Evolutionary conservation across 305 asterid genomes (phyloP).

Genomic region (Fraxinus baroniana): DNA sequence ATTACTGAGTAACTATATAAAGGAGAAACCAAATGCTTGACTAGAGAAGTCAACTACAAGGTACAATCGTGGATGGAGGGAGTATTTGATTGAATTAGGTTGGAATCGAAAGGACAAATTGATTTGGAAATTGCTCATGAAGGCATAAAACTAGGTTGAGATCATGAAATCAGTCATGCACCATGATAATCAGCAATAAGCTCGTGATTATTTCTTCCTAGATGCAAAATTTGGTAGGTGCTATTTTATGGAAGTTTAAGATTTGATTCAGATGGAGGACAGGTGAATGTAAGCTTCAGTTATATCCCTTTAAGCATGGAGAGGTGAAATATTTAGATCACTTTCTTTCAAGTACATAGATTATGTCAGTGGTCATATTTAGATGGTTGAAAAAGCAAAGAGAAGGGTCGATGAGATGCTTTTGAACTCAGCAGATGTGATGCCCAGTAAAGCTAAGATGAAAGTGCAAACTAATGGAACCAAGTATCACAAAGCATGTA

Average conservation of each 20-base stretch:
- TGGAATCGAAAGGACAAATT: not conserved
- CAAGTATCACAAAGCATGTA: conserved; percentile 7
- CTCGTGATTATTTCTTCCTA: too few species aligned
- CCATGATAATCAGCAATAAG: not conserved
- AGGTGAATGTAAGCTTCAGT: not conserved
- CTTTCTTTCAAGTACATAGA: not conserved
- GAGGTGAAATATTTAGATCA: not conserved
- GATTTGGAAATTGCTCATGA: not conserved
- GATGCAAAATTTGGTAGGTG: not conserved
- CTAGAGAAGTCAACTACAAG: not conserved
- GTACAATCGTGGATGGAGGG: not conserved
- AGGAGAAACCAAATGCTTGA: not conserved
- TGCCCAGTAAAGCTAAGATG: not conserved
- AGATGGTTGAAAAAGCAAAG: conserved; percentile 9
- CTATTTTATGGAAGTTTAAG: not conserved
- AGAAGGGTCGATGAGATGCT: not conserved
- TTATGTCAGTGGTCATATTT: not conserved
- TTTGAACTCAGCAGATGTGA: conserved; percentile 2
- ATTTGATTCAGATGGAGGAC: not conserved
- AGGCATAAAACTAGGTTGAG: not conserved
- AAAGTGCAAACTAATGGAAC: conserved; percentile 2
- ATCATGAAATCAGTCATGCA: not conserved
- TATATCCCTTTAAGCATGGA: not conserved
- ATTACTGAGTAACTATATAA: not conserved
- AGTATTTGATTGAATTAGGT: not conserved